These are phyloP conservation scores for Lyophyllum shimeji DNA, from an alignment of 768 basidiomycete species.

Conservation along the genomic window DNA sequence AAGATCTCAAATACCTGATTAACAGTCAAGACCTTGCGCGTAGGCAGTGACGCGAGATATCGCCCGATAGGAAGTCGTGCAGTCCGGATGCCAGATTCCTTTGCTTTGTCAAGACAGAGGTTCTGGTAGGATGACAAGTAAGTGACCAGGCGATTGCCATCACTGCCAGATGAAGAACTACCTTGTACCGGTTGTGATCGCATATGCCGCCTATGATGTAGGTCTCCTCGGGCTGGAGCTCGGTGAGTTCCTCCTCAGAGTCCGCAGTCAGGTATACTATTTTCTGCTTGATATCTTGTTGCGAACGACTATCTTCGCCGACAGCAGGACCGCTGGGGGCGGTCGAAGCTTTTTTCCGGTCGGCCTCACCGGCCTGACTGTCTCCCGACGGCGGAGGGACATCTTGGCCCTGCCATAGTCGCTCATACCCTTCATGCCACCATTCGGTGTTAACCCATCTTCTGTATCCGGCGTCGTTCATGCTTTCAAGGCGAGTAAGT, in stretches of 20 bases:
- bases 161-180: conserved; percentile 18
- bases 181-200: conserved; percentile 97
- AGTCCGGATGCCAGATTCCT: conserved; percentile 68
- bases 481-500: conserved; percentile 58
- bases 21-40: conserved; percentile 95
- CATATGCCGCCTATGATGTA: conserved; percentile 96
- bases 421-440: conserved; percentile 76
- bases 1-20: conserved; percentile 97
- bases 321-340: neutral
- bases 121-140: conserved; percentile 48
- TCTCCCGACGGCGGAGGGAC: neutral
- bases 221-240: conserved; percentile 79
- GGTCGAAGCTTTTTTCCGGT: neutral
- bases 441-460: conserved; percentile 84
- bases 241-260: conserved; percentile 80
- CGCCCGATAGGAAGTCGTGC: conserved; percentile 95
- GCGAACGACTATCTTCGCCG: neutral
- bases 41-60: conserved; percentile 78
- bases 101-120: conserved; percentile 87
- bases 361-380: neutral
- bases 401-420: conserved; percentile 50
- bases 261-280: conserved; percentile 96
- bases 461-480: conserved; percentile 66
- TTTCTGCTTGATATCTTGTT: conserved; percentile 37
- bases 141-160: conserved; percentile 3